phyloP scores from a whole-genome alignment of 768 basidiomycete genomes.

The Scleroderma citrinum region DNA sequence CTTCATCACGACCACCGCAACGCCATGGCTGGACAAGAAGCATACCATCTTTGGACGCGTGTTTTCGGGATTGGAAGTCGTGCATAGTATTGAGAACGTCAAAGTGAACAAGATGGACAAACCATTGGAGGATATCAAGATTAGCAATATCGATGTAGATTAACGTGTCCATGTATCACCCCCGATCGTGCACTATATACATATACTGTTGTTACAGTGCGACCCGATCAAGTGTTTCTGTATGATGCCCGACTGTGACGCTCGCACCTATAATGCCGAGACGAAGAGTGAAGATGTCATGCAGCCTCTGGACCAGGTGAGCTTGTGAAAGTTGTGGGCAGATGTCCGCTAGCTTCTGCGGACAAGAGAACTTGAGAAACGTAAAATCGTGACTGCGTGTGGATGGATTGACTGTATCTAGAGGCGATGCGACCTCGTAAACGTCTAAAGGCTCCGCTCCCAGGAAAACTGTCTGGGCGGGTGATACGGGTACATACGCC shows the following conservation, averaged over 20 bases:
- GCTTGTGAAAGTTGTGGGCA: slow-evolving; percentile 11
- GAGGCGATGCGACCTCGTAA: slow-evolving; percentile 31
- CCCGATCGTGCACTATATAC: not conserved
- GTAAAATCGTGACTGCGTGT: slow-evolving; percentile 22
- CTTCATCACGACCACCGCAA: slow-evolving; percentile 94
- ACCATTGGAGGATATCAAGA: slow-evolving; percentile 92
- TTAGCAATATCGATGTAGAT: slow-evolving; percentile 72
- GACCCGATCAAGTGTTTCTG: slow-evolving; percentile 40
- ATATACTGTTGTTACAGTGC: slow-evolving; percentile 32
- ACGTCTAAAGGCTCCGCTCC: slow-evolving; percentile 42
- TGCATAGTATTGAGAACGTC: slow-evolving; percentile 89
- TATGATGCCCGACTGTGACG: slow-evolving; percentile 25
- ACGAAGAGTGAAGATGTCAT: slow-evolving; percentile 29
- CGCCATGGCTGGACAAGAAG: slow-evolving; percentile 89
- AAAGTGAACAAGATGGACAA: slow-evolving; percentile 82
- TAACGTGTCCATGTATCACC: slow-evolving; percentile 23
- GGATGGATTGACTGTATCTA: not conserved
- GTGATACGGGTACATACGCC: slow-evolving; percentile 44
- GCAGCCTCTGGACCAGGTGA: slow-evolving; percentile 27
- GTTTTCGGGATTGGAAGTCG: slow-evolving; percentile 79
- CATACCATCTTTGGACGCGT: slow-evolving; percentile 93
- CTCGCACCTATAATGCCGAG: slow-evolving; percentile 19
- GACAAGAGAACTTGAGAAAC: slow-evolving; percentile 56
- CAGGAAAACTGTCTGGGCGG: slow-evolving; percentile 35
- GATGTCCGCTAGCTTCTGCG: slow-evolving; percentile 21